These are phyloP conservation scores for Theobroma grandiflorum DNA, from an alignment of 441 rosid species.

Conservation along the genomic window DNA sequence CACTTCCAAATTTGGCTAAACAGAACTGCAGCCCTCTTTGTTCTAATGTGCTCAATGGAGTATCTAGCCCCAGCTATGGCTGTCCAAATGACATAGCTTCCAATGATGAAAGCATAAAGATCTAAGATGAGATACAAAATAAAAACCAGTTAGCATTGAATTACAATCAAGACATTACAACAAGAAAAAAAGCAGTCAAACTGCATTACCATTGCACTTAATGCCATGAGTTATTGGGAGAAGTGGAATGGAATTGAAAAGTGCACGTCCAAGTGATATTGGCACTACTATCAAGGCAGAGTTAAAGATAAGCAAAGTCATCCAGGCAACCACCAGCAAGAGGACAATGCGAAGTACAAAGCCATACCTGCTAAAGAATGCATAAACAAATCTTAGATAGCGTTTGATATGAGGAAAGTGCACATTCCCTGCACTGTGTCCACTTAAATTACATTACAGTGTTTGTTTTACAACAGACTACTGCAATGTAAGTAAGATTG, in stretches of 20 bases:
- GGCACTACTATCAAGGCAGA: constrained; percentile 90
- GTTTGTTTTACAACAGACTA: too few species aligned
- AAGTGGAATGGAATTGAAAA: constrained; percentile 88
- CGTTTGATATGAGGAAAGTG: too few species aligned
- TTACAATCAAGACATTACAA: constrained; percentile 13
- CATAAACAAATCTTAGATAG: constrained; percentile 23
- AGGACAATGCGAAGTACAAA: constrained; percentile 88
- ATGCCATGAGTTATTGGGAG: constrained; percentile 98
- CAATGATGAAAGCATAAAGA: constrained; percentile 89
- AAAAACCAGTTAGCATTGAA: constrained; percentile 29
- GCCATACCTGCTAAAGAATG: constrained; percentile 71
- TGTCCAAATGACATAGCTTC: constrained; percentile 95
- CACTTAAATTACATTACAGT: too few species aligned
- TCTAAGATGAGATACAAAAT: constrained; percentile 47
- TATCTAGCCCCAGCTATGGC: constrained; percentile 85
- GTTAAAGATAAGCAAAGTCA: constrained; percentile 90
- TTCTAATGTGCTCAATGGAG: constrained; percentile 73
- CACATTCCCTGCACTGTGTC: too few species aligned
- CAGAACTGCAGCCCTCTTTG: constrained; percentile 71
- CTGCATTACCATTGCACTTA: constrained; percentile 87
- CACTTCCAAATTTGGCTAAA: constrained; percentile 80
- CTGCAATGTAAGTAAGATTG: too few species aligned
- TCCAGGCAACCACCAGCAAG: constrained; percentile 92
- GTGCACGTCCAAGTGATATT: constrained; percentile 87
- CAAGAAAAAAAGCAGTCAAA: not conserved